phyloP scores from a whole-genome alignment of 331 rosid genomes.

The Quercus lobata region DNA sequence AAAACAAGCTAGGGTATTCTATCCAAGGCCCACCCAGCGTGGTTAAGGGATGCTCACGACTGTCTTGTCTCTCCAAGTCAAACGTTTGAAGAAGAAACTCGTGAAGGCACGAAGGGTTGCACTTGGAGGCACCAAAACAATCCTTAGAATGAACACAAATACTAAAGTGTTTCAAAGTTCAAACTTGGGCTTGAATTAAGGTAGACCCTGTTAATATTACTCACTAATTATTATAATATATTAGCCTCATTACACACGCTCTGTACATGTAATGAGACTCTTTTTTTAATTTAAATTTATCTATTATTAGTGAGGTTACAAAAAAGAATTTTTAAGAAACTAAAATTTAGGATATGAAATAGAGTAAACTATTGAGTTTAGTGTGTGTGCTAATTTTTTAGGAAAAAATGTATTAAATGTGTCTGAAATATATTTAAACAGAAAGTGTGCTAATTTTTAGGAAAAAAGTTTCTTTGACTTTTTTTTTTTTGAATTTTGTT shows the following conservation, averaged over 20 bases:
- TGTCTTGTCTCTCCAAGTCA: slow-evolving; percentile 36
- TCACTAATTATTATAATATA: not conserved
- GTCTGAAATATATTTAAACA: too few species aligned
- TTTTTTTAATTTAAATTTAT: too few species aligned
- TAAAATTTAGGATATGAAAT: too few species aligned
- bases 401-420: too few species aligned
- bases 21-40: not conserved
- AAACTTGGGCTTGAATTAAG: slow-evolving; percentile 27
- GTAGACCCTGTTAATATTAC: not conserved
- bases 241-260: accelerated
- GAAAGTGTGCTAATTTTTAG: too few species aligned
- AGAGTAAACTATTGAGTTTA: too few species aligned
- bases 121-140: slow-evolving; percentile 61
- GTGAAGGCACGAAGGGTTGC: slow-evolving; percentile 35
- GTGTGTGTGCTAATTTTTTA: too few species aligned
- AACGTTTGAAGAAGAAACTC: slow-evolving; percentile 29
- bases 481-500: too few species aligned
- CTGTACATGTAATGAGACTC: too few species aligned
- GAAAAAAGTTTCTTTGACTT: too few species aligned
- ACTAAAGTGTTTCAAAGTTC: slow-evolving; percentile 5
- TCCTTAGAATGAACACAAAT: slow-evolving; percentile 18
- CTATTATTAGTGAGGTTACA: too few species aligned
- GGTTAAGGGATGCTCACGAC: slow-evolving; percentile 6
- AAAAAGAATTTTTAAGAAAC: too few species aligned
- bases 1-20: not conserved